Percentiles rank a stretch among this genome's conserved stretches.
Conservation (phyloP, 1,139 yeast species). For the Diutina scorzettiae region DNA sequence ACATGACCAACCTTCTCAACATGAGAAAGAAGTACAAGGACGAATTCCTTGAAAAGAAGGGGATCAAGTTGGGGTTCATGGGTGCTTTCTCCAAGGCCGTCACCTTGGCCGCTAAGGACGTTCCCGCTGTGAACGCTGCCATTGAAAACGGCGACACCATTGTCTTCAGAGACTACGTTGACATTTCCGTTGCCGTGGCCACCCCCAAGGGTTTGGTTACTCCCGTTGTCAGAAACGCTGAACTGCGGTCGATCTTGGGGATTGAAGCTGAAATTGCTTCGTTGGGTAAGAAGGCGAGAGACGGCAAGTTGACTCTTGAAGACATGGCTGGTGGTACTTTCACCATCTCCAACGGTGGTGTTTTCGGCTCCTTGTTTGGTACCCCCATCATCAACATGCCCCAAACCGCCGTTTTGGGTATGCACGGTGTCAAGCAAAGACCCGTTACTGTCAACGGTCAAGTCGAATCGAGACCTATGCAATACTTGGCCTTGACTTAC, state of each 20-base stretch:
- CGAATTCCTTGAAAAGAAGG: slow-evolving; percentile 87
- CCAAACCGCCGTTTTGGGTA: slow-evolving; percentile 95
- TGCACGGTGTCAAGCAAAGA: slow-evolving; percentile 96
- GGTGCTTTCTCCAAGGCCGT: slow-evolving; percentile 96
- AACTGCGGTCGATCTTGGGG: slow-evolving; percentile 77
- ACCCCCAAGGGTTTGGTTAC: slow-evolving; percentile 99
- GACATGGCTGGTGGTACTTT: slow-evolving; percentile 99
- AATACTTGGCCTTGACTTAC: slow-evolving; percentile 97
- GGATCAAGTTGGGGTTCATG: slow-evolving; percentile 96
- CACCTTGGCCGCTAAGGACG: slow-evolving; percentile 84
- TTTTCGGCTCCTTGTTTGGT: slow-evolving; percentile 94
- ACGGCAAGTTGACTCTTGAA: slow-evolving; percentile 89
- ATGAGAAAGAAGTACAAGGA: slow-evolving; percentile 97
- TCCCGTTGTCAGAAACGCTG: slow-evolving; percentile 96
- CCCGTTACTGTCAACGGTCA: slow-evolving; percentile 86
- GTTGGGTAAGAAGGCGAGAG: slow-evolving; percentile 91
- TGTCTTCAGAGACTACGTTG: slow-evolving; percentile 93
- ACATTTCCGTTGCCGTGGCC: slow-evolving; percentile 93
- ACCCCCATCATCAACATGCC: slow-evolving; percentile 98
- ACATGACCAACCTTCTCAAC: slow-evolving; percentile 85
- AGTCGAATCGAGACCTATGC: slow-evolving; percentile 97
- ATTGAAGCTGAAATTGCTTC: slow-evolving; percentile 77
- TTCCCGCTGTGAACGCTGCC: slow-evolving; percentile 93
- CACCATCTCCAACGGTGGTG: slow-evolving; percentile 99
- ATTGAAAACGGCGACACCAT: slow-evolving; percentile 89